These are phyloP conservation scores for Aureobasidium sp. DNA, from an alignment of 2,329 filamentous ascomycete species.

Conservation along the genomic window DNA sequence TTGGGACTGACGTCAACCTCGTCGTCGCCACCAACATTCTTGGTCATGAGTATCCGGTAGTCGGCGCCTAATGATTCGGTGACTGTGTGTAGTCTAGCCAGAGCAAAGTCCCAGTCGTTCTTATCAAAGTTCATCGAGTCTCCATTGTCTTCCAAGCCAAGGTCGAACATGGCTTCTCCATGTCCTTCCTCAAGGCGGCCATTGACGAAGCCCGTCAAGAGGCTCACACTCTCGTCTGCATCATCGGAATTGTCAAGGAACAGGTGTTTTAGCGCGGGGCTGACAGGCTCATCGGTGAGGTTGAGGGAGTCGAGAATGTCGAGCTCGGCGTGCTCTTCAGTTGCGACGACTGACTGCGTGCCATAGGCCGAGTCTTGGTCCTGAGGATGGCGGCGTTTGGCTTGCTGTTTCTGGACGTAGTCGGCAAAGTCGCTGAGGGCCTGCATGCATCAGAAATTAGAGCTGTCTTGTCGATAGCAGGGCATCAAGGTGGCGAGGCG, in stretches of 20 bases:
- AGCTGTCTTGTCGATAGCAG: not conserved
- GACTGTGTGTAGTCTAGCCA: constrained; percentile 56
- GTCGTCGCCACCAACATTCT: constrained; percentile 70
- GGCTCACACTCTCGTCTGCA: constrained; percentile 49
- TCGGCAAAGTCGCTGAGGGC: constrained; percentile 95
- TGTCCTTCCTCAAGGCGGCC: constrained; percentile 71
- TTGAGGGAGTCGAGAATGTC: constrained; percentile 77
- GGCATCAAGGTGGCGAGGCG: not conserved
- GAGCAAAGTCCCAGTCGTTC: constrained; percentile 66
- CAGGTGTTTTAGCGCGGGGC: constrained; percentile 64
- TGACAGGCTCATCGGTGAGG: constrained; percentile 60
- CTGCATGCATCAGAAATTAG: constrained; percentile 26
- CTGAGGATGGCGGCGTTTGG: constrained; percentile 44
- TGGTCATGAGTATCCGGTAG: constrained; percentile 77
- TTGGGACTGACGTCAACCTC: constrained; percentile 62
- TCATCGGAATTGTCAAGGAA: constrained; percentile 52
- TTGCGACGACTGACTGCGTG: constrained; percentile 21
- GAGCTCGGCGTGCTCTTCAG: constrained; percentile 75
- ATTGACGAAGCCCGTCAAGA: constrained; percentile 57
- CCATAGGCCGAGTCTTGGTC: constrained; percentile 20
- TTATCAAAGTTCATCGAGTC: constrained; percentile 71
- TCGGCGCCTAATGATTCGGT: constrained; percentile 60
- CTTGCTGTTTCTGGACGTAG: constrained; percentile 92
- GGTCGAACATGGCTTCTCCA: constrained; percentile 83
- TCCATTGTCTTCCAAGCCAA: constrained; percentile 84